phyloP scores from a whole-genome alignment of 192 early-diverging fungal species.

The Linnemannia schmuckeri region DNA sequence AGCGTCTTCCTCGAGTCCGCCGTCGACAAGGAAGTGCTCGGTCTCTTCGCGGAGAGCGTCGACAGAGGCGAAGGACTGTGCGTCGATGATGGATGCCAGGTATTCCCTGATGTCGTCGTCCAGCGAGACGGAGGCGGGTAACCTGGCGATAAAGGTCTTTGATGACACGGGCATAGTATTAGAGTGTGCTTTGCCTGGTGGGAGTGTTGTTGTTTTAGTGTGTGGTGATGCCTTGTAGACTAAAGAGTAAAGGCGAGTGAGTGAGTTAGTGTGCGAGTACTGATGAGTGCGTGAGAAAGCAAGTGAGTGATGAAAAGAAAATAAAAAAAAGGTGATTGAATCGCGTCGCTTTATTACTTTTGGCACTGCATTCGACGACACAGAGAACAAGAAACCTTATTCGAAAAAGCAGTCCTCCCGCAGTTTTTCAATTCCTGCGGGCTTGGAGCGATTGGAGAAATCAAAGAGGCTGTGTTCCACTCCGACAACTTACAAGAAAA shows the following conservation, averaged over 20 bases:
- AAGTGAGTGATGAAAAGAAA: neutral
- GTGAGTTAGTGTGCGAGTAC: too few relatives aligned
- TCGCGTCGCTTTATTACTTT: neutral
- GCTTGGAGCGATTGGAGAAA: neutral
- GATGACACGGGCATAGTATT: conserved; percentile 23
- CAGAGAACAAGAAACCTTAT: neutral
- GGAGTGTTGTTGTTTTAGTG: neutral
- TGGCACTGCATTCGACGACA: neutral
- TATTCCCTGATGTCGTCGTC: conserved; percentile 54
- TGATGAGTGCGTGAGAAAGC: neutral
- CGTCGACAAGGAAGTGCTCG: conserved; percentile 74
- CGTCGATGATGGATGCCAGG: conserved; percentile 43
- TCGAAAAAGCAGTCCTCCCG: conserved; percentile 21
- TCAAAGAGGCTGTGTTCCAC: neutral
- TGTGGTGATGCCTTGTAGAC: neutral
- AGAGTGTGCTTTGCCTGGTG: neutral
- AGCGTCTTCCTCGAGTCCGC: conserved; percentile 65
- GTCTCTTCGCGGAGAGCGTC: conserved; percentile 71
- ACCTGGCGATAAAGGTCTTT: conserved; percentile 41
- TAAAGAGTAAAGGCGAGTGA: neutral
- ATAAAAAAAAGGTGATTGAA: neutral
- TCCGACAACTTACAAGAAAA: neutral
- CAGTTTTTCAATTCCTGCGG: neutral
- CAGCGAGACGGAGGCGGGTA: conserved; percentile 37
- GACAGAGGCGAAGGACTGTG: conserved; percentile 39